These are phyloP conservation scores for Pyrus communis DNA, from an alignment of 306 rosid genomes.

Conservation along the genomic window DNA sequence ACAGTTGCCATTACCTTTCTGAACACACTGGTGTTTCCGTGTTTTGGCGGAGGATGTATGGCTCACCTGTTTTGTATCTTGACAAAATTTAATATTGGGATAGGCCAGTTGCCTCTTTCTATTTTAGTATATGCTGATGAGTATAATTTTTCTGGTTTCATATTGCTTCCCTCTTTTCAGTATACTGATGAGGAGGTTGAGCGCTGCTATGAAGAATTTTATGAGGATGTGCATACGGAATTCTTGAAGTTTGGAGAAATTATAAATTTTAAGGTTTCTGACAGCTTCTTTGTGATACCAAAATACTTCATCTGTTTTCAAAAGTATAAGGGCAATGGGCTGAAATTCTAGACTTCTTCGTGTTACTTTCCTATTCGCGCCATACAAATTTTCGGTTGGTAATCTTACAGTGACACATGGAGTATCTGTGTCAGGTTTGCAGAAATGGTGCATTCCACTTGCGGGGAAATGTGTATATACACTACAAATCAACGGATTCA, in stretches of 20 bases:
- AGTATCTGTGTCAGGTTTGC: conserved; percentile 60
- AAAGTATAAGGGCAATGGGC: no score
- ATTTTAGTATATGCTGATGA: conserved; percentile 12
- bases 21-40: not conserved
- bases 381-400: not conserved
- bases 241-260: conserved; percentile 90
- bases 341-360: no score
- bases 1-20: not conserved
- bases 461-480: conserved; percentile 85
- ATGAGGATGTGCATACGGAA: conserved; percentile 98
- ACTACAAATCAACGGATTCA: conserved; percentile 68
- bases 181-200: conserved; percentile 87
- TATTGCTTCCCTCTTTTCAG: conserved; percentile 40
- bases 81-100: conserved; percentile 2
- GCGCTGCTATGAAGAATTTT: conserved; percentile 74
- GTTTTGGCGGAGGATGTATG: conserved; percentile 1
- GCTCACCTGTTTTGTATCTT: not conserved
- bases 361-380: not conserved
- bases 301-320: not conserved
- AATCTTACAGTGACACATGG: conserved; percentile 17
- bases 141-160: conserved; percentile 19
- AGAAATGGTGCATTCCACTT: conserved; percentile 89
- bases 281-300: conserved; percentile 13
- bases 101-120: conserved; percentile 6
- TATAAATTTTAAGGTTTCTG: conserved; percentile 83